Conservation (phyloP, 2,329 filamentous ascomycete species). For the Daldinia sp. region DNA sequence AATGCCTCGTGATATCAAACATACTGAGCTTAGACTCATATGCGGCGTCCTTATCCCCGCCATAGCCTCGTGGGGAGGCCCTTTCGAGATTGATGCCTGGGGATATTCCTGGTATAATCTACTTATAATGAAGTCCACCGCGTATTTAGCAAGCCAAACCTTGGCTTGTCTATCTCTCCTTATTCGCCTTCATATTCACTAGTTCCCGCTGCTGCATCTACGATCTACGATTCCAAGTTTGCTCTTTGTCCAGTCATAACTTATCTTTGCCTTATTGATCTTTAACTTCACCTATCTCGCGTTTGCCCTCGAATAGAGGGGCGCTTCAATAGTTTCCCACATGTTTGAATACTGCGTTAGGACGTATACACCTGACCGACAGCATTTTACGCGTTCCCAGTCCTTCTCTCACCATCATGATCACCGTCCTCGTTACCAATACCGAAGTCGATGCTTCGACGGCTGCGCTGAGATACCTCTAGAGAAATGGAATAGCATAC, state of each 20-base stretch:
- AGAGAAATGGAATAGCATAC: slow-evolving; percentile 45
- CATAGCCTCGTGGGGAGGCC: slow-evolving; percentile 47
- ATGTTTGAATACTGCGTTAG: slow-evolving; percentile 43
- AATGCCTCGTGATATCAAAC: slow-evolving; percentile 36
- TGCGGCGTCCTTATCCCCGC: slow-evolving; percentile 20
- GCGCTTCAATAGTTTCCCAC: slow-evolving; percentile 30
- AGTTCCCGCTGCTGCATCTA: slow-evolving; percentile 44
- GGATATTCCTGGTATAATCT: slow-evolving; percentile 18
- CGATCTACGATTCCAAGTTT: slow-evolving; percentile 35
- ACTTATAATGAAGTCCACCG: slow-evolving; percentile 45
- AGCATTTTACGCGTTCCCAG: slow-evolving; percentile 42
- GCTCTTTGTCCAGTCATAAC: slow-evolving; percentile 34
- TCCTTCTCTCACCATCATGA: slow-evolving; percentile 45
- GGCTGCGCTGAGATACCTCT: slow-evolving; percentile 46
- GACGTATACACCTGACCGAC: slow-evolving; percentile 28
- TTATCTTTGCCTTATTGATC: slow-evolving; percentile 29
- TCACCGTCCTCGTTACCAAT: slow-evolving; percentile 35
- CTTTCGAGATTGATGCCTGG: slow-evolving; percentile 24
- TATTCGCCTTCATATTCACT: slow-evolving; percentile 44
- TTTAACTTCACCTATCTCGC: slow-evolving; percentile 16
- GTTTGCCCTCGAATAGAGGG: slow-evolving; percentile 35
- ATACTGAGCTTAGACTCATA: slow-evolving; percentile 35
- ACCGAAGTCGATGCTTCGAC: slow-evolving; percentile 43
- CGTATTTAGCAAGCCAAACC: slow-evolving; percentile 38
- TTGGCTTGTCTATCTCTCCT: slow-evolving; percentile 41